Evolutionary conservation across 2,329 filamentous ascomycete species (phyloP).

Genomic region (Sphaerulina populicola): DNA sequence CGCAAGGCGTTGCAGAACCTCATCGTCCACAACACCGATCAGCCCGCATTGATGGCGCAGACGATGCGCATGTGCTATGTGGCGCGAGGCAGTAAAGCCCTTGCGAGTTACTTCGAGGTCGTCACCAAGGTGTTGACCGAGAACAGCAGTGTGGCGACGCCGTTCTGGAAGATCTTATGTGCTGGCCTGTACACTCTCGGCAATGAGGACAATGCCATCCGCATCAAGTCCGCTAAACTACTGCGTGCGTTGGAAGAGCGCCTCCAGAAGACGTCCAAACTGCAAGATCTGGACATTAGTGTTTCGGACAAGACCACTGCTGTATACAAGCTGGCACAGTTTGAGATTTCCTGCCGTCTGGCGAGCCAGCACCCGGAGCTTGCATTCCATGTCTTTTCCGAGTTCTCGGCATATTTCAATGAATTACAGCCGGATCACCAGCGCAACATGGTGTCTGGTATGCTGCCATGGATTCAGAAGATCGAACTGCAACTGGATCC

Average conservation of each 20-base stretch:
- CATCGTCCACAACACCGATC: conserved; percentile 81
- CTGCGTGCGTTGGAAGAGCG: conserved; percentile 68
- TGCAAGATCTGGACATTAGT: conserved; percentile 96
- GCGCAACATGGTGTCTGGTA: conserved; percentile 85
- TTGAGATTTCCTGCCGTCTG: conserved; percentile 86
- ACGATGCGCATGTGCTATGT: conserved; percentile 88
- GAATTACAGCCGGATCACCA: conserved; percentile 74
- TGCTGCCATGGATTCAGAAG: conserved; percentile 91
- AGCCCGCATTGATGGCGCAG: conserved; percentile 75
- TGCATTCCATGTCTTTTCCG: conserved; percentile 89
- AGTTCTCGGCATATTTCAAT: conserved; percentile 90
- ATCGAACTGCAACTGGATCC: conserved; percentile 89
- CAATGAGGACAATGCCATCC: conserved; percentile 79
- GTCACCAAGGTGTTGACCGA: conserved; percentile 80
- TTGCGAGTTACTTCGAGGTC: conserved; percentile 93
- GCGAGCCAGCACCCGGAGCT: conserved; percentile 81
- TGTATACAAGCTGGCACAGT: conserved; percentile 94
- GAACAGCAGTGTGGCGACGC: conserved; percentile 67
- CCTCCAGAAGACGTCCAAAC: conserved; percentile 75
- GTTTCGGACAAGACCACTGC: conserved; percentile 97
- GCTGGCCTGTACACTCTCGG: conserved; percentile 87
- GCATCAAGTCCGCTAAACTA: conserved; percentile 77
- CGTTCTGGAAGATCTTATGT: conserved; percentile 84
- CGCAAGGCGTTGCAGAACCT: conserved; percentile 80
- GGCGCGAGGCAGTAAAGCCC: conserved; percentile 61